phyloP scores from a whole-genome alignment of 192 early-diverging fungal species.

The Mortierella hygrophila region DNA sequence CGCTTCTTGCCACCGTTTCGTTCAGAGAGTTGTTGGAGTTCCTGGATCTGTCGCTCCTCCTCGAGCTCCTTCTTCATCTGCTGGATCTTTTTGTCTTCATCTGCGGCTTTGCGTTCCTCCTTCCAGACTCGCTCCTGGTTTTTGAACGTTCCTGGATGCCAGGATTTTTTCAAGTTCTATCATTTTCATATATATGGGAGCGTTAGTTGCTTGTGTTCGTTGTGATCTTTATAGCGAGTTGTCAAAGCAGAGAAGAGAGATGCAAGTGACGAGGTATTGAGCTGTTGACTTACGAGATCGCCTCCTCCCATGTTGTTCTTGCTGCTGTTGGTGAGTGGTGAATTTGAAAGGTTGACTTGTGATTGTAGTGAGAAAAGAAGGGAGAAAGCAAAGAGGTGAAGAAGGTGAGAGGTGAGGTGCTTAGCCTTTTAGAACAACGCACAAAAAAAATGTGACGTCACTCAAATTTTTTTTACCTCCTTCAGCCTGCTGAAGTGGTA shows the following conservation, averaged over 20 bases:
- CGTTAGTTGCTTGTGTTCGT: neutral
- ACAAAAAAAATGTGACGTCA: neutral
- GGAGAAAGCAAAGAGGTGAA: too few species aligned
- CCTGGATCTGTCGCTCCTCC: constrained; percentile 90
- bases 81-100: constrained; percentile 89
- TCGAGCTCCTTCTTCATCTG: constrained; percentile 92
- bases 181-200: neutral
- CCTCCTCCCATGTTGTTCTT: constrained; percentile 63
- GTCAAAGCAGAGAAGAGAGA: neutral
- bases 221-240: too few species aligned
- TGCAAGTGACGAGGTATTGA: neutral
- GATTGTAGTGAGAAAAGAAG: too few species aligned
- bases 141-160: constrained; percentile 93
- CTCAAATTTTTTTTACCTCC: neutral
- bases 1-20: constrained; percentile 71
- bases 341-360: neutral
- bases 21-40: constrained; percentile 85
- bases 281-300: constrained; percentile 54
- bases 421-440: neutral
- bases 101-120: constrained; percentile 82
- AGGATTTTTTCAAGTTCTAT: constrained; percentile 96
- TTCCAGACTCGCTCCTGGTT: constrained; percentile 96
- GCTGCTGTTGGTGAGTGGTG: neutral
- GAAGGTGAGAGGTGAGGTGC: neutral
- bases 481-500: too few species aligned